Conservation (phyloP, 495 filamentous ascomycete genomes). For the Podospora pseudoanserina region DNA sequence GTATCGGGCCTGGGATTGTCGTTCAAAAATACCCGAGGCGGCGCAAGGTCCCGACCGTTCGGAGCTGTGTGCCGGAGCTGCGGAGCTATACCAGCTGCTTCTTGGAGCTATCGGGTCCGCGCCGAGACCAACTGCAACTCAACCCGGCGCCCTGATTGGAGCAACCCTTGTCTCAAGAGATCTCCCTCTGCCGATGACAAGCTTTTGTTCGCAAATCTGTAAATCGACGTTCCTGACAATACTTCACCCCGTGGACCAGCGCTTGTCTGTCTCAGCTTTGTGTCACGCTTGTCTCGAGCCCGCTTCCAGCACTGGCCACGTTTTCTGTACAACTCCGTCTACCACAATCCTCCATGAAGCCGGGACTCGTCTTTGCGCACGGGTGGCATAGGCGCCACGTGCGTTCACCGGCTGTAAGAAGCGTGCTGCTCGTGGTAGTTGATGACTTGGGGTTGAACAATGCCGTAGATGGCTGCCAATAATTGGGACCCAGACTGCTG, state of each 20-base stretch:
- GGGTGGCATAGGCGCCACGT: constrained; percentile 22
- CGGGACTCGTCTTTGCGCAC: constrained; percentile 5
- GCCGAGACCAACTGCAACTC: background rate
- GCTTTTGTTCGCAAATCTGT: constrained; percentile 12
- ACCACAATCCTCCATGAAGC: background rate
- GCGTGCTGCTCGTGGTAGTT: background rate
- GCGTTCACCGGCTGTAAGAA: constrained; percentile 9
- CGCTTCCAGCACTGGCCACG: constrained; percentile 19
- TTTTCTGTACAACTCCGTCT: constrained; percentile 8
- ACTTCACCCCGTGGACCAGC: constrained; percentile 9
- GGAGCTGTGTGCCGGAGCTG: constrained; percentile 14
- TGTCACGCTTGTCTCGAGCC: constrained; percentile 29
- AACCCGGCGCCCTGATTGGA: background rate
- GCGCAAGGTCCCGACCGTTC: constrained; percentile 11
- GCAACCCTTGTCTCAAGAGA: constrained; percentile 6
- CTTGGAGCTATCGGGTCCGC: background rate
- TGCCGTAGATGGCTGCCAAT: constrained; percentile 17
- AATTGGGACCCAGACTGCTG: constrained; percentile 1
- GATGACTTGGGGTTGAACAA: constrained; percentile 6
- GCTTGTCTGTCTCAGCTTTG: constrained; percentile 24
- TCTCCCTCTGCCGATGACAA: constrained; percentile 7
- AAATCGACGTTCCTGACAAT: constrained; percentile 9
- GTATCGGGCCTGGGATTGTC: background rate
- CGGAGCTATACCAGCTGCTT: constrained; percentile 6
- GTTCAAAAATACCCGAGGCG: constrained; percentile 3